Percentiles rank a stretch among this genome's conserved stretches.
Evolutionary conservation across 257 asterid species (phyloP).

Genomic region (Dorcoceras hygrometricum): DNA sequence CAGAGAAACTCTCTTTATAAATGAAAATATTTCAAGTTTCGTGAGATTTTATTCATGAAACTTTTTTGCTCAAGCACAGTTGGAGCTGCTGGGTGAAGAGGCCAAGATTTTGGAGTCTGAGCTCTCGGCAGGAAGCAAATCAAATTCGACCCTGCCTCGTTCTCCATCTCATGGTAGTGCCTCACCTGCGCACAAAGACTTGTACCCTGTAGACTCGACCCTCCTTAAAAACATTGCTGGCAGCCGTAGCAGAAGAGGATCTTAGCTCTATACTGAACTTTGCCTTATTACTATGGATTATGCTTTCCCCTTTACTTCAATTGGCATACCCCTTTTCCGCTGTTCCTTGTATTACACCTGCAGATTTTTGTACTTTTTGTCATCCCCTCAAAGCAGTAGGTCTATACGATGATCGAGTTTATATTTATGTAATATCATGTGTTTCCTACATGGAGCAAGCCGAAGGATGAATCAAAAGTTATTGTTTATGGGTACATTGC

Average conservation of each 20-base stretch:
- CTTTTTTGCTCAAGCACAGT: constrained; percentile 43
- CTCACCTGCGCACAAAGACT: constrained; percentile 56
- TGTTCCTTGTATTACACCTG: constrained; percentile 16
- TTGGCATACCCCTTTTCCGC: constrained; percentile 16
- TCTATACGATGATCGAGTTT: neutral
- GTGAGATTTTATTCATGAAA: too few relatives aligned
- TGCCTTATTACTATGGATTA: neutral
- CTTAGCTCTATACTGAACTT: constrained; percentile 23
- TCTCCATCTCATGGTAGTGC: constrained; percentile 46
- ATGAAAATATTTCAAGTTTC: neutral
- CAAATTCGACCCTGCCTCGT: constrained; percentile 52
- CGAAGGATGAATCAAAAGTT: neutral
- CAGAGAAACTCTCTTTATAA: neutral
- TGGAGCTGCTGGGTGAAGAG: constrained; percentile 72
- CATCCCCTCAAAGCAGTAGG: neutral
- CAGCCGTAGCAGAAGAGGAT: constrained; percentile 44
- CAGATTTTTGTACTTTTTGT: constrained; percentile 13
- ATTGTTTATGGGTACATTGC: neutral
- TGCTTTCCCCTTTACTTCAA: constrained; percentile 5
- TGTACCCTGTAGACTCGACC: constrained; percentile 47
- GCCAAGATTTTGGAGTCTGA: constrained; percentile 57
- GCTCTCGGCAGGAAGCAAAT: constrained; percentile 39
- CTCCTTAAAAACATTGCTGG: constrained; percentile 37
- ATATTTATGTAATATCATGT: neutral
- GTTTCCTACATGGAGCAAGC: neutral